Conservation (phyloP, 306 rosid genomes). For the Boehmeria nivea region DNA sequence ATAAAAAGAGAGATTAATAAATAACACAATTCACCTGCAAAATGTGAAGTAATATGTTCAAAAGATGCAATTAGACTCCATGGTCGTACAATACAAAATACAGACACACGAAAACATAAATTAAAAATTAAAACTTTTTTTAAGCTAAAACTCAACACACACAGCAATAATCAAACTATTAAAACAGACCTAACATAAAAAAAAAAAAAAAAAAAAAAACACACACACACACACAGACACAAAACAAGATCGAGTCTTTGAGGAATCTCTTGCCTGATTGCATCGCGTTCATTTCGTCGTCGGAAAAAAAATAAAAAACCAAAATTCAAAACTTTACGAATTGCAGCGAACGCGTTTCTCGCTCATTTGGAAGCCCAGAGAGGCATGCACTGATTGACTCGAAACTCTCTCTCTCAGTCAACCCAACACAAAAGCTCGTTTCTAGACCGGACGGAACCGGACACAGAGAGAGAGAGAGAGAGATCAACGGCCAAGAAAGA, state of each 20-base stretch:
- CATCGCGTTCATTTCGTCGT: conserved; percentile 25
- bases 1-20: background rate
- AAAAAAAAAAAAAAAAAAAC: too few relatives aligned
- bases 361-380: conserved; percentile 11
- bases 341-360: too few relatives aligned
- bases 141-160: background rate
- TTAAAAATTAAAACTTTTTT: background rate
- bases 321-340: conserved; percentile 17
- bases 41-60: background rate
- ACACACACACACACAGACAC: too few relatives aligned
- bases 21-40: background rate
- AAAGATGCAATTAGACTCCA: too few relatives aligned
- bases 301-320: background rate
- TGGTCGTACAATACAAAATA: too few relatives aligned
- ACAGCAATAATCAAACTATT: too few relatives aligned
- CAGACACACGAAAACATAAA: background rate
- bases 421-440: too few relatives aligned
- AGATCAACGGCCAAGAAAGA: too few relatives aligned
- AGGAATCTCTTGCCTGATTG: conserved; percentile 32
- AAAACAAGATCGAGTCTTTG: background rate
- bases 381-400: background rate
- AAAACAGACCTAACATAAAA: too few relatives aligned
- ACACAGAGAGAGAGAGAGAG: too few relatives aligned
- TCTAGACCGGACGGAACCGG: too few relatives aligned
- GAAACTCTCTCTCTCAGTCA: too few relatives aligned